Base-by-base conservation (phyloP, 768 basidiomycete genomes). In the Neoboletus subvelutipes region DNA sequence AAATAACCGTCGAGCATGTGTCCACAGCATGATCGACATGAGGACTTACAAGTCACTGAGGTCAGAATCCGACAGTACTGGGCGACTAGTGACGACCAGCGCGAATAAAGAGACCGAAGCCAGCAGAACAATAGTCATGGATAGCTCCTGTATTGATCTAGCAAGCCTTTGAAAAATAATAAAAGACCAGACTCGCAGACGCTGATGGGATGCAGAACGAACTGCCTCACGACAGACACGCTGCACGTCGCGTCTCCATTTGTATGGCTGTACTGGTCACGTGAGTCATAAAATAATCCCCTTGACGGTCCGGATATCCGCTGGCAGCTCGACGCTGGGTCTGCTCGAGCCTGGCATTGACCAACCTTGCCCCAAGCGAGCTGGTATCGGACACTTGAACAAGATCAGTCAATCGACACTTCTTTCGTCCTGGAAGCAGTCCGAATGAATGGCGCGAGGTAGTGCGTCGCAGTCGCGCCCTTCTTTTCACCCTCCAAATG, bases 401-500 rank as follows among this genome's bases (percentile, higher is more conserved):
- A 20, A 49, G 37, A 45, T 39, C 41, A 37, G 24, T 36, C n/a
- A n/a, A 28, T 2, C 7, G n/a, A 22, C 43, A 9, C 39, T 13
- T 9, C 18, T 17, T 17, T 20, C 8, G 20, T 18, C 13, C 31
- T 39, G 26, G 20, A 26, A 13, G 26, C 29, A 29, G 43, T 50
- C 48, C 46, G 57, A 42, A 55, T 60, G 66, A 54, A 70, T 69
- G 68, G 66, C 64, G 48, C 66, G 64, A 28, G 62, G 68, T 47
- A 48, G 41, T 56, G 54, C 60, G 20, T 55, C 56, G 33, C 70
- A 68, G 24, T 56, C 63, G 45, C 70, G 67, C 40, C 64, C 68
- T 36, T 73, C 80, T 1, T 86, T 78, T 66, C 69, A 79, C 59
- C 90, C 92, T 0, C 75, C 86, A 37, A 84, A 84, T 65, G 94